A percentile compares a stretch with the other conserved stretches of the same genome.
Evolutionary conservation across 345 rosid species (phyloP).

Genomic region (Melastoma malabathricum): DNA sequence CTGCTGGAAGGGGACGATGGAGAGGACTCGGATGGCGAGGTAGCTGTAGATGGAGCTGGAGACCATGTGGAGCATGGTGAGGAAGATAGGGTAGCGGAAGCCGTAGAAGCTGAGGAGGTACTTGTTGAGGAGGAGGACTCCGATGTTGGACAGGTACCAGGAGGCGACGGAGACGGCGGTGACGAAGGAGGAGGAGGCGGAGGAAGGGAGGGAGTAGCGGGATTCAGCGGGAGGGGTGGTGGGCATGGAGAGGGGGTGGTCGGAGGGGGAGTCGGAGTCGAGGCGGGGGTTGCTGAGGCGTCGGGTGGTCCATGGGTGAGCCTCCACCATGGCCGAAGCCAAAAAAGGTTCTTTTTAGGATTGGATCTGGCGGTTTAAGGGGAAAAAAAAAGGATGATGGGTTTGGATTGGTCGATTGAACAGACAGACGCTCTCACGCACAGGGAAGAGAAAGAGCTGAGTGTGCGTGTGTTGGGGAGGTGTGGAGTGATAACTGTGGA

Average conservation of each 20-base stretch:
- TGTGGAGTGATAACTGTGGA: too few relatives aligned
- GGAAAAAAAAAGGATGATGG: too few relatives aligned
- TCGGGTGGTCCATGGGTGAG: conserved; percentile 98
- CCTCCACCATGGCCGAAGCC: conserved; percentile 59
- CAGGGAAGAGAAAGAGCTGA: too few relatives aligned
- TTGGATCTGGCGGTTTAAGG: too few relatives aligned
- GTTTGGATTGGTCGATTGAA: too few relatives aligned
- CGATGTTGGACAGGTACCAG: conserved; percentile 92
- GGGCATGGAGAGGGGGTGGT: conserved; percentile 54
- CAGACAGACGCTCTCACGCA: too few relatives aligned
- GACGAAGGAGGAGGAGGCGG: conserved; percentile 26
- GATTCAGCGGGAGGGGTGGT: conserved; percentile 74
- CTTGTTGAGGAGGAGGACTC: conserved; percentile 86
- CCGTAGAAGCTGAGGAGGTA: conserved; percentile 90
- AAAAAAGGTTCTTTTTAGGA: background rate
- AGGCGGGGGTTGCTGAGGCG: conserved; percentile 93
- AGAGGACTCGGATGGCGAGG: conserved; percentile 54
- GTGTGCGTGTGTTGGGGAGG: too few relatives aligned
- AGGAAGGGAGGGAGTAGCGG: conserved; percentile 19
- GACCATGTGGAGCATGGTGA: conserved; percentile 89
- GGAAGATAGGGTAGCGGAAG: conserved; percentile 79
- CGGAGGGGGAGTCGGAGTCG: conserved; percentile 25
- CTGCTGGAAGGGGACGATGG: conserved; percentile 74
- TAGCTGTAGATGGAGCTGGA: conserved; percentile 78
- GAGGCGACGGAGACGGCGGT: conserved; percentile 74